These are phyloP conservation scores for Collybiopsis luxurians DNA, from an alignment of 768 basidiomycete genomes.

Conservation along the genomic window DNA sequence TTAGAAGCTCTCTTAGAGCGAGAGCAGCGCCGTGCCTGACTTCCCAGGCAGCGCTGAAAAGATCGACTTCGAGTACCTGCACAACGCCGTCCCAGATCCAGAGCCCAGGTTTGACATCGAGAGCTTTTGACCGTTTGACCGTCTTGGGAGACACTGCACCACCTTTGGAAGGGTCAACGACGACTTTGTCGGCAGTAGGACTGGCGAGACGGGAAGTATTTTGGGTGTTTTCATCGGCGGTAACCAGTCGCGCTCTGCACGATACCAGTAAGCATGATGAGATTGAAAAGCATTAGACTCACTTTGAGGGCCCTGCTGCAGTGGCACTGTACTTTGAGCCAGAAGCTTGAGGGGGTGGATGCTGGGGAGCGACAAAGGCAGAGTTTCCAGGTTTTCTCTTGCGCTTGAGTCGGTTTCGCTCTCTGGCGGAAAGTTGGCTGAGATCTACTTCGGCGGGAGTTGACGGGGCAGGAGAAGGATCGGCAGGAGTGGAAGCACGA, in stretches of 20 bases:
- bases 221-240: slow-evolving; percentile 52
- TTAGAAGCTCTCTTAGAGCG: slow-evolving; percentile 85
- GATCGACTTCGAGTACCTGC: slow-evolving; percentile 74
- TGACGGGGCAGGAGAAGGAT: slow-evolving; percentile 46
- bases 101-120: slow-evolving; percentile 68
- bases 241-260: slow-evolving; percentile 70
- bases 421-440: slow-evolving; percentile 78
- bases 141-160: slow-evolving; percentile 80
- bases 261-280: background rate
- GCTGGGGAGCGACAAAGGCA: slow-evolving; percentile 76
- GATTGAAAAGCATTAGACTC: slow-evolving; percentile 19
- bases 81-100: slow-evolving; percentile 90
- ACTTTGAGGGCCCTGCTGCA: slow-evolving; percentile 56
- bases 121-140: slow-evolving; percentile 71
- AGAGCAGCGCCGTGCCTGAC: slow-evolving; percentile 91
- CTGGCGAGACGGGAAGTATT: slow-evolving; percentile 57
- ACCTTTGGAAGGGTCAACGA: slow-evolving; percentile 80
- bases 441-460: slow-evolving; percentile 45
- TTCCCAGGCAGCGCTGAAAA: slow-evolving; percentile 90
- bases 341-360: slow-evolving; percentile 57
- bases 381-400: slow-evolving; percentile 88
- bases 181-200: slow-evolving; percentile 63
- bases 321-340: slow-evolving; percentile 63
- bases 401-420: slow-evolving; percentile 90
- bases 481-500: slow-evolving; percentile 46